Evolutionary conservation across 495 filamentous ascomycete species (phyloP).

Genomic region (Annulohypoxylon stygium): DNA sequence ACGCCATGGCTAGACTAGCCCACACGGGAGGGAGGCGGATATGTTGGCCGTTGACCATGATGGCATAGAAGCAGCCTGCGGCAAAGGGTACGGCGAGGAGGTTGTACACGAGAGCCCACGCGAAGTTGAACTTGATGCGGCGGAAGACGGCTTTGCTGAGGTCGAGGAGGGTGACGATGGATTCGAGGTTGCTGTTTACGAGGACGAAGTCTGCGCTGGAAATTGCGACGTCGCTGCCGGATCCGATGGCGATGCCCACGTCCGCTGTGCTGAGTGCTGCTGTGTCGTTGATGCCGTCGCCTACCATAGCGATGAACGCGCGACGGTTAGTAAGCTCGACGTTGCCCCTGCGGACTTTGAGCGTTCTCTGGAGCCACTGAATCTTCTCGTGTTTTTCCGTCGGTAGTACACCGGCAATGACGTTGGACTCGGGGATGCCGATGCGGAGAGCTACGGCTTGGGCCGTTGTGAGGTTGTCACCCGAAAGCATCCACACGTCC

Average conservation of each 20-base stretch:
- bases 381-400: constrained; percentile 89
- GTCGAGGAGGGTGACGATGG: constrained; percentile 78
- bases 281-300: constrained; percentile 91
- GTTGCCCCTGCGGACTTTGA: constrained; percentile 54
- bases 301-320: constrained; percentile 68
- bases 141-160: constrained; percentile 79
- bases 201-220: constrained; percentile 86
- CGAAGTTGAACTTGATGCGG: constrained; percentile 87
- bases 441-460: constrained; percentile 80
- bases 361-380: constrained; percentile 75
- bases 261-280: constrained; percentile 84
- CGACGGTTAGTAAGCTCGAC: constrained; percentile 51
- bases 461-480: constrained; percentile 82
- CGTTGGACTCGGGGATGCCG: constrained; percentile 78
- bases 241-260: constrained; percentile 86
- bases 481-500: constrained; percentile 91
- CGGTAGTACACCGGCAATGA: constrained; percentile 90
- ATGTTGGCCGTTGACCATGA: constrained; percentile 66
- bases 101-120: constrained; percentile 92
- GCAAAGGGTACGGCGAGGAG: constrained; percentile 82
- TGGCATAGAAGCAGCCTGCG: constrained; percentile 82
- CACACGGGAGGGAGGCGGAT: constrained; percentile 81
- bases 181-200: constrained; percentile 76
- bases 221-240: constrained; percentile 87
- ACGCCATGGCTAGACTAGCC: constrained; percentile 88